phyloP scores from a whole-genome alignment of 768 basidiomycete species.

The Mycena maculata region DNA sequence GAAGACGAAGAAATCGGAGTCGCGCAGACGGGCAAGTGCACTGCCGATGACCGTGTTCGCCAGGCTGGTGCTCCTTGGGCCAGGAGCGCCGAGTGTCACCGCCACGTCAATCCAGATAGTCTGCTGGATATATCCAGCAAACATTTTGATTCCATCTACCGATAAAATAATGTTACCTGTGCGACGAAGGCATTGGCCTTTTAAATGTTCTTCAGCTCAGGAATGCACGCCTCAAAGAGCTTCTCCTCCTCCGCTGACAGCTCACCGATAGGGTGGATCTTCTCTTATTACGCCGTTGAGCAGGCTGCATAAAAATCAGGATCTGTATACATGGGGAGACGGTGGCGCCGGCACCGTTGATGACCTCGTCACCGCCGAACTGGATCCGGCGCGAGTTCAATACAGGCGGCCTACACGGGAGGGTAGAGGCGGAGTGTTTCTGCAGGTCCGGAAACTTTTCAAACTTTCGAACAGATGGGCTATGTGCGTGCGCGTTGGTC shows the following conservation, averaged over 20 bases:
- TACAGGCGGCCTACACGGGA: constrained; percentile 25
- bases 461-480: not conserved
- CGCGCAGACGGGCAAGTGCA: too few relatives aligned
- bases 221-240: constrained; percentile 87
- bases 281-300: constrained; percentile 91
- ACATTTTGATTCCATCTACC: constrained; percentile 30
- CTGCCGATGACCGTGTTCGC: too few relatives aligned
- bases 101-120: too few relatives aligned
- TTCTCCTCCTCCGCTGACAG: constrained; percentile 87
- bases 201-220: constrained; percentile 96
- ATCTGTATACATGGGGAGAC: constrained; percentile 50
- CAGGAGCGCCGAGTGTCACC: too few relatives aligned
- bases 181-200: constrained; percentile 88
- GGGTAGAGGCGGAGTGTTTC: constrained; percentile 35
- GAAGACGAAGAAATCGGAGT: too few relatives aligned
- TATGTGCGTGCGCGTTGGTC: constrained; percentile 44
- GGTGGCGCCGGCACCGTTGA: constrained; percentile 93
- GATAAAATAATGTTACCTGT: constrained; percentile 35
- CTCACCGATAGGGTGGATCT: constrained; percentile 87
- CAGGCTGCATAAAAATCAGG: constrained; percentile 60
- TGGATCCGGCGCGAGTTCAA: constrained; percentile 80
- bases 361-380: constrained; percentile 98
- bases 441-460: not conserved
- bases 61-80: too few relatives aligned
- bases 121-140: not conserved